A percentile compares a stretch with the other conserved stretches of the same genome.
phyloP scores from a whole-genome alignment of 306 rosid genomes.

The Chamaecrista fasciculata region DNA sequence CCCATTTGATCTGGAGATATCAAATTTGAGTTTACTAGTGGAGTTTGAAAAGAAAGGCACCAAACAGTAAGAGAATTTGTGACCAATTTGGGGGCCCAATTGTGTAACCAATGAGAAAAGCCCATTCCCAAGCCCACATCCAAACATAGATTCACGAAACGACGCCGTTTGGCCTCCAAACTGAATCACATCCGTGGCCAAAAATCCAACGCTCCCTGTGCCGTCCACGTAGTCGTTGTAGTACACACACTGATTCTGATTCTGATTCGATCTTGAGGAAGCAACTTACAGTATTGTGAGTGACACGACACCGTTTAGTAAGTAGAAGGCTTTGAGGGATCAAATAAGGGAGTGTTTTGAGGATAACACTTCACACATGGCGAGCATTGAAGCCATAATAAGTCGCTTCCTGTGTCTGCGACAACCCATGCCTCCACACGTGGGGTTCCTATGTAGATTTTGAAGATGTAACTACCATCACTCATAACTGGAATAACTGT shows the following conservation, averaged over 20 bases:
- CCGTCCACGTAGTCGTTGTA: not conserved
- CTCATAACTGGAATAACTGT: not conserved
- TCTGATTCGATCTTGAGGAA: not conserved
- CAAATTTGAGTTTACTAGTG: conserved; percentile 1
- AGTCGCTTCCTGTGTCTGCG: conserved; percentile 19
- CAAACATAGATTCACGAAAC: not conserved
- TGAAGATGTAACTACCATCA: conserved; percentile 3
- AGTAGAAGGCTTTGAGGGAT: not conserved
- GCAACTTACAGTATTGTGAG: not conserved
- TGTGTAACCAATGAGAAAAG: conserved; percentile 14
- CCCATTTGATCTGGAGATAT: not conserved
- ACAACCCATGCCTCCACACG: not conserved
- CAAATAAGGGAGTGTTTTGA: not conserved
- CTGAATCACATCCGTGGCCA: not conserved
- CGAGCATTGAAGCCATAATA: conserved; percentile 17
- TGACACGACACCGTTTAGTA: not conserved
- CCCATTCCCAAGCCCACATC: conserved; percentile 30
- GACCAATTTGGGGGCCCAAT: not conserved
- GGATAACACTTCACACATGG: not conserved
- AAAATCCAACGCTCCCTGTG: not conserved
- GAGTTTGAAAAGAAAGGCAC: not conserved
- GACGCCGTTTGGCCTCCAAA: not conserved
- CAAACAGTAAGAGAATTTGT: conserved; percentile 25
- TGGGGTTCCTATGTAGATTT: conserved; percentile 3
- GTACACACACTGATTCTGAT: not conserved